Conservation (phyloP, 768 basidiomycete genomes). For the Phlebiopsis gigantea region DNA sequence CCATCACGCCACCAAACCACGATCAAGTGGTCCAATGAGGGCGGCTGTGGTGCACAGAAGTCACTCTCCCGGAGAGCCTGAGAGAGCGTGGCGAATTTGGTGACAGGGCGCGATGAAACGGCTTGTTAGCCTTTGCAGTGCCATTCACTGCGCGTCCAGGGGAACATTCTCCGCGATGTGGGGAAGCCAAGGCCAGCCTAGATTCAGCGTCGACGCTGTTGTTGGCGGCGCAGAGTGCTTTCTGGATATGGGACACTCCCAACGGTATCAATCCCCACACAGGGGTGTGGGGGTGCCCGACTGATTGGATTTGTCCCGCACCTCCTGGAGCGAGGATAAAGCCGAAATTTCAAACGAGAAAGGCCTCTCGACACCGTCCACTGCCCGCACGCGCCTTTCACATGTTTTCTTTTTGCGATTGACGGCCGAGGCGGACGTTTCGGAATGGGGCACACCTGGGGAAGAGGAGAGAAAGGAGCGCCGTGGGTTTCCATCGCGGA, state of each 20-base stretch:
- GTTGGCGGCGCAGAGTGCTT: neutral
- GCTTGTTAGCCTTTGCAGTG: neutral
- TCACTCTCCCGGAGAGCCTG: neutral
- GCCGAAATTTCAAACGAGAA: too few relatives aligned
- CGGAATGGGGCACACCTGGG: neutral
- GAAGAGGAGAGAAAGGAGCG: neutral
- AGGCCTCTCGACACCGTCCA: too few relatives aligned
- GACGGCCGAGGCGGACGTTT: neutral
- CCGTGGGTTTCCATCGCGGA: neutral
- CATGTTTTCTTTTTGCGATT: neutral
- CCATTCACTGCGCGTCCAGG: neutral
- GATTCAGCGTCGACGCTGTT: neutral
- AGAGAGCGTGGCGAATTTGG: neutral
- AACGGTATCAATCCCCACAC: neutral
- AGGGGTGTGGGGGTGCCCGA: neutral
- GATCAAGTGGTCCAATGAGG: neutral
- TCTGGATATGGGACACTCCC: neutral
- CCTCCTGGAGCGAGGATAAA: neutral
- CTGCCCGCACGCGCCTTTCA: neutral
- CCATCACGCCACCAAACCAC: neutral
- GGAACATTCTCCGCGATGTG: neutral
- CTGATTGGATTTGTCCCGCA: neutral
- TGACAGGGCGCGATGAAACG: neutral
- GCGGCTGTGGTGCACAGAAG: neutral
- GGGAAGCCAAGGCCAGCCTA: neutral